Base-by-base conservation (phyloP, 108 stramenopile genomes). In the Skeletonema menzelii region DNA sequence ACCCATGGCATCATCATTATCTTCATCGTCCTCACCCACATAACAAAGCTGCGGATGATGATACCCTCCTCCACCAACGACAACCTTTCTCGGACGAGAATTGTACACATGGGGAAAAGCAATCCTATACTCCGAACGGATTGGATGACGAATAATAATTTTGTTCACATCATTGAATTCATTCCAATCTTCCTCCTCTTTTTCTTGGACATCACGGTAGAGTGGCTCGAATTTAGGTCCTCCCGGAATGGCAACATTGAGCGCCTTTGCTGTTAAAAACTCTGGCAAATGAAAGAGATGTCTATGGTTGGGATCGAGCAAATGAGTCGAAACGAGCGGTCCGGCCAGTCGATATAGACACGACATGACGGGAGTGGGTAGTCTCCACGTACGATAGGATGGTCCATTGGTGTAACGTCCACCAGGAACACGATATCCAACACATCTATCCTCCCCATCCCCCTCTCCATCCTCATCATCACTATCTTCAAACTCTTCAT, bases 161-260 rank as follows among this genome's bases (percentile, higher is more conserved):
- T 98, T 98, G 83, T 96, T 91, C 72, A 99, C 96, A 85, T 99
- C 99, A 82, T 99, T 99, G 85, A 99, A 99, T 74, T 99, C 99
- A 79, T 98, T 99, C 99, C 99, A 99, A 82, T 99, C 99, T 70
- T 98, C 97, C 62, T 98, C 98, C 56, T 97, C 95, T 27, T 87
- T 80, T 31, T 92, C 93, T 37, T 88, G 85, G n/a, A 90, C 93
- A 84, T 98, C 98, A 15, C 97, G 91, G 78, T 91, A 99, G 24
- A 99, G 87, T 2, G 99, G 99, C 76, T 99, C 99, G 73, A 99
- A 99, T 84, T 96, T 97, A 26, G 99, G 98, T 20, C 99, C 99
- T n/a, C 99, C 99, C 10, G 98, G 98, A 72, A 99, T 98, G 38
- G 98, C 97, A 20, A 95, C 83, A 79, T 99, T 99, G 19, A 99